phyloP scores from a whole-genome alignment of 2,329 filamentous ascomycete genomes.

The Fusarium sp. region DNA sequence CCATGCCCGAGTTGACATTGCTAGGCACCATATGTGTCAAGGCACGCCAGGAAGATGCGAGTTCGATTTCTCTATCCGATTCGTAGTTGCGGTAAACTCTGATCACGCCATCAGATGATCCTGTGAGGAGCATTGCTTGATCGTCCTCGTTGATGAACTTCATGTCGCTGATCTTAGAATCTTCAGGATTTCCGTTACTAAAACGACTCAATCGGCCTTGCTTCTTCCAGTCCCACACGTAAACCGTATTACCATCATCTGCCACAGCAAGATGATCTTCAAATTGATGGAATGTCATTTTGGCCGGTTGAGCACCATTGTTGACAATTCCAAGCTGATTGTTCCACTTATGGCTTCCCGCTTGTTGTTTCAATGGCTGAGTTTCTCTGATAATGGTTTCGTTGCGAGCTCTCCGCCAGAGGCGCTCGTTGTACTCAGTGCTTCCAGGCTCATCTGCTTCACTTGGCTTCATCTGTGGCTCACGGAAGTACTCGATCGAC shows the following conservation, averaged over 20 bases:
- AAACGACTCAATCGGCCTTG: conserved; percentile 83
- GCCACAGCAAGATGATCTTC: conserved; percentile 95
- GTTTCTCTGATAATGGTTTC: conserved; percentile 93
- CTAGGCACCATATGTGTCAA: conserved; percentile 93
- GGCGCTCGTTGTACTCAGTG: conserved; percentile 92
- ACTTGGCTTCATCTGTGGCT: conserved; percentile 97
- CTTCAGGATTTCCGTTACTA: conserved; percentile 91
- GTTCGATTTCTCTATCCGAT: conserved; percentile 77
- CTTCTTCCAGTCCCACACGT: conserved; percentile 93
- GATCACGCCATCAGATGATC: conserved; percentile 93
- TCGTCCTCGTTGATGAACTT: conserved; percentile 99
- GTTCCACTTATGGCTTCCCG: conserved; percentile 88
- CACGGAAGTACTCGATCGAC: conserved; percentile 97
- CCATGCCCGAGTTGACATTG: conserved; percentile 93
- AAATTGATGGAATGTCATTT: conserved; percentile 97
- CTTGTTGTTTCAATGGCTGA: conserved; percentile 91
- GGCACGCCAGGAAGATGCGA: conserved; percentile 92
- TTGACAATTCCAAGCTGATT: conserved; percentile 85
- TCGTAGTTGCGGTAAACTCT: conserved; percentile 96
- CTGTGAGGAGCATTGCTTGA: conserved; percentile 92
- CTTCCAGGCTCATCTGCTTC: conserved; percentile 97
- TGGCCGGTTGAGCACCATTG: conserved; percentile 88
- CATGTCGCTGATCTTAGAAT: conserved; percentile 93
- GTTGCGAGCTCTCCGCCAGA: conserved; percentile 94
- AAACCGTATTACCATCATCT: conserved; percentile 91